phyloP scores from a whole-genome alignment of 441 rosid genomes.

The Manihot esculenta region DNA sequence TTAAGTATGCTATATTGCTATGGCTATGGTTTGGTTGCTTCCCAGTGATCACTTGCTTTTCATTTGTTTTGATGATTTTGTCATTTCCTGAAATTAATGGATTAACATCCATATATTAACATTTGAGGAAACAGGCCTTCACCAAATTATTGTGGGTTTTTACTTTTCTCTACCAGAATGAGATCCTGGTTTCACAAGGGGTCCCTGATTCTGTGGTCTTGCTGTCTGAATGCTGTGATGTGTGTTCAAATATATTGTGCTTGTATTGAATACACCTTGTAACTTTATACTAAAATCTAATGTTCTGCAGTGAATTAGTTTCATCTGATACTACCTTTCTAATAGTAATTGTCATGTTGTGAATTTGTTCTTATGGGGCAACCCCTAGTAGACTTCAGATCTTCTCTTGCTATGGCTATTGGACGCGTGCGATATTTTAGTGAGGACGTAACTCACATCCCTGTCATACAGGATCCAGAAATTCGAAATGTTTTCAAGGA shows the following conservation, averaged over 20 bases:
- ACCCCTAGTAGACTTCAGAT: conserved; percentile 39
- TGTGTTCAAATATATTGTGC: neutral
- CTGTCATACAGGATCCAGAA: conserved; percentile 56
- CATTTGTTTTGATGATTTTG: neutral
- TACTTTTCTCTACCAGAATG: neutral
- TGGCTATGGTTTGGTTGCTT: neutral
- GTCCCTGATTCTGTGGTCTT: neutral
- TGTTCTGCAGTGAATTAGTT: neutral
- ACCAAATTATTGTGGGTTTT: neutral
- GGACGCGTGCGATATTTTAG: conserved; percentile 58
- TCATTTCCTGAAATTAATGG: neutral
- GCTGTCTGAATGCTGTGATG: neutral
- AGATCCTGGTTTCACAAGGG: neutral
- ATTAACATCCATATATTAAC: neutral
- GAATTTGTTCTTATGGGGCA: conserved; percentile 18
- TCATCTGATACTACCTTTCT: neutral
- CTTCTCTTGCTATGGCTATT: conserved; percentile 38
- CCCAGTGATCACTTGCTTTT: neutral
- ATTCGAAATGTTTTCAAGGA: conserved; percentile 67
- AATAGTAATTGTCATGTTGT: too few relatives aligned
- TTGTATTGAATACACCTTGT: neutral
- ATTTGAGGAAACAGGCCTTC: neutral
- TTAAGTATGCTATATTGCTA: neutral
- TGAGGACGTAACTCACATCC: conserved; percentile 63
- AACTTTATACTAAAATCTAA: neutral